Conservation (phyloP, 1,284 basidiomycete species). For the Omphalotus olearius region DNA sequence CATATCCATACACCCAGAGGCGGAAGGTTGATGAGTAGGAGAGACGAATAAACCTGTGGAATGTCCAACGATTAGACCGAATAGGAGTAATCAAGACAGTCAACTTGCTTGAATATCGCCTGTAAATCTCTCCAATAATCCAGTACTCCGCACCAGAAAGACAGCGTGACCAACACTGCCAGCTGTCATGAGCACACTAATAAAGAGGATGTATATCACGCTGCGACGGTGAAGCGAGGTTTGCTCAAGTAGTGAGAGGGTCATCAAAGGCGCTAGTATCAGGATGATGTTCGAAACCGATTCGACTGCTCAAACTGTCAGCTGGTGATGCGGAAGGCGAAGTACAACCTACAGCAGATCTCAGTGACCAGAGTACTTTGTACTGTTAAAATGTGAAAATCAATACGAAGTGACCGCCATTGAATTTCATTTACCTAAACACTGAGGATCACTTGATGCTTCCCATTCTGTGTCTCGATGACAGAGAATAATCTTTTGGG, state of each 20-base stretch:
- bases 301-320: neutral
- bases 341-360: slow-evolving; percentile 1
- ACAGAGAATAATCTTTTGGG: slow-evolving; percentile 8
- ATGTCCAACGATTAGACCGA: neutral
- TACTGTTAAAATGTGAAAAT: neutral
- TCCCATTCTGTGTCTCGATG: slow-evolving; percentile 1
- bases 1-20: neutral
- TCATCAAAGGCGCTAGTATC: neutral
- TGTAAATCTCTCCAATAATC: neutral
- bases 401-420: too few species aligned
- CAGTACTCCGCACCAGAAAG: neutral
- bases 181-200: neutral
- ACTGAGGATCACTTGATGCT: slow-evolving; percentile 6
- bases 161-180: slow-evolving; percentile 12
- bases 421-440: slow-evolving; percentile 6
- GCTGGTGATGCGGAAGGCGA: neutral
- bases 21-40: neutral
- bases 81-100: neutral
- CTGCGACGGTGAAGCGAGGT: neutral
- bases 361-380: neutral
- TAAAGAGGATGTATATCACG: neutral
- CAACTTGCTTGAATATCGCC: slow-evolving; percentile 9
- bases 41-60: neutral
- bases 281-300: neutral
- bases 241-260: neutral